A percentile compares a stretch with the other conserved stretches of the same genome.
phyloP scores from a whole-genome alignment of 352 stramenopile genomes.

The Phytophthora meadii region DNA sequence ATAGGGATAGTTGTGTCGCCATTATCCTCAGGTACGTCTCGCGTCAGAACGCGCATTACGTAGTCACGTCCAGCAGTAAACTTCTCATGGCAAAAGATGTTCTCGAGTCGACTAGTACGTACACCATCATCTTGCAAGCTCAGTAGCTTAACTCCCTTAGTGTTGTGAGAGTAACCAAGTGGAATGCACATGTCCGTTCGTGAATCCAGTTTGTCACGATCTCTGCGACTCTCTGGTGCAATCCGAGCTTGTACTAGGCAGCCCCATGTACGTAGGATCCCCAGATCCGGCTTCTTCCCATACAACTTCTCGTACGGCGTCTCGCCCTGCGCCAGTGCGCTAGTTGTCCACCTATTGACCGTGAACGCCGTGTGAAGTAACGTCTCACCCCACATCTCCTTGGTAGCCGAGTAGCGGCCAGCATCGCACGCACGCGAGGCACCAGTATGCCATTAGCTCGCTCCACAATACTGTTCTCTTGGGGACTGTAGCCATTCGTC shows the following conservation, averaged over 20 bases:
- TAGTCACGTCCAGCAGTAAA: neutral
- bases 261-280: constrained; percentile 2
- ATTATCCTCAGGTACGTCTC: neutral
- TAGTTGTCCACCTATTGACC: constrained; percentile 18
- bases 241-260: constrained; percentile 25
- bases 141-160: constrained; percentile 22
- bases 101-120: constrained; percentile 17
- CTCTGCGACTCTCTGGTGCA: neutral
- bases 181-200: constrained; percentile 20
- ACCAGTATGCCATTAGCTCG: constrained; percentile 5
- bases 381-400: constrained; percentile 16
- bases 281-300: constrained; percentile 13
- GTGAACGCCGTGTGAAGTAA: constrained; percentile 17
- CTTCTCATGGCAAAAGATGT: constrained; percentile 13
- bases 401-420: constrained; percentile 16
- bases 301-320: constrained; percentile 28
- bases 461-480: constrained; percentile 35
- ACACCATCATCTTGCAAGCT: constrained; percentile 16
- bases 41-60: neutral
- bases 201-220: constrained; percentile 12
- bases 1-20: neutral
- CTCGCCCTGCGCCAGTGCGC: neutral
- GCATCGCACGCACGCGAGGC: neutral
- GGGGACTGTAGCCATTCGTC: constrained; percentile 23
- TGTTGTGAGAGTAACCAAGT: constrained; percentile 16